Evolutionary conservation across 83 land plant species (phyloP), one percentile per base, ranked within the genome.

Genomic region (Picea engelmannii): DNA sequence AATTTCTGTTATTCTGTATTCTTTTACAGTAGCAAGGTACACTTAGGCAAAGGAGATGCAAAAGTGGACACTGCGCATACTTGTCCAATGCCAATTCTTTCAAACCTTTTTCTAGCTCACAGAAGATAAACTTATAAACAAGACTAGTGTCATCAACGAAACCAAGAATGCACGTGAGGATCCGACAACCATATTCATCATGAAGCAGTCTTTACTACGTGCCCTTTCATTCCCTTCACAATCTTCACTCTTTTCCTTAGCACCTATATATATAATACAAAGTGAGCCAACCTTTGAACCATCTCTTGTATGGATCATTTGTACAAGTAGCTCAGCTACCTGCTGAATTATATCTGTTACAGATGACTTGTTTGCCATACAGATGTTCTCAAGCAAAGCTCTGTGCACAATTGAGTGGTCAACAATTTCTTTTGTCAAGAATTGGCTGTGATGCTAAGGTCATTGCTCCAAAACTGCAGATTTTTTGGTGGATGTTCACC

Each of bases 221-320:
- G 92, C 38, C 90, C 96, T 83, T 98, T 98, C 89, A 94, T 89
- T 70, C 96, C 99, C 83, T 96, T 98, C 63, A 98, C 87, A 61
- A 96, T 96, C 82, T 94, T 98, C 83, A 94, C 96, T 79, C 99
- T 91, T 78, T 96, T 96, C 99, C 97, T 98, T 96, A 40, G 96
- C 88, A 87, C 83, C 92, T 20, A 97, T 95, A 91, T 90, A 86
- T 63, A 87, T 89, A 60, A 98, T 83, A 80, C 99, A 98, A 42
- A 91, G 85, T 7, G 93, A 88, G 13, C 96, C 99, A 88, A 96
- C 78, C 83, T 86, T 98, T 63, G 96, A 94, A 47, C 99, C 99
- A 81, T 98, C 99, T 74, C 85, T 90, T 7, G 97, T 93, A 86
- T 94, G 97, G 66, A 98, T 85, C 94, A 98, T 93, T n/a, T 96